A percentile compares a stretch with the other conserved stretches of the same genome.
These are phyloP conservation scores for Fusarium sp. DNA, from an alignment of 2,329 filamentous ascomycete species.

Conservation along the genomic window DNA sequence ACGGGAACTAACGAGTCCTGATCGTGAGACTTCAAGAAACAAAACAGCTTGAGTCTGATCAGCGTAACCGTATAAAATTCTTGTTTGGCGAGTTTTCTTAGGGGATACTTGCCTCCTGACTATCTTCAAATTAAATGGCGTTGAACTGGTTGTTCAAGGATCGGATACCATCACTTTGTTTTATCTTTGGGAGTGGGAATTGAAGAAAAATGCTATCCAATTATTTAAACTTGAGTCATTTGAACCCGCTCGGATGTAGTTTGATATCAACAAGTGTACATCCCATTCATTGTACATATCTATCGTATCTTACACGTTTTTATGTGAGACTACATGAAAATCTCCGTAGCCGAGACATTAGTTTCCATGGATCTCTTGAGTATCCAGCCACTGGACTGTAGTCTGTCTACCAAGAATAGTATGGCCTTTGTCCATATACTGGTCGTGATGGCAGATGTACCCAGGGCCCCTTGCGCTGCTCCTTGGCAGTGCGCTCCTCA, in stretches of 20 bases:
- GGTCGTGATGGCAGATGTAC: constrained; percentile 85
- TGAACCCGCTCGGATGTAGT: constrained; percentile 1
- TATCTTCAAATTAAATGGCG: constrained; percentile 8
- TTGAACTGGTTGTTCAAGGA: constrained; percentile 13
- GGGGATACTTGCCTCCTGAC: constrained; percentile 1
- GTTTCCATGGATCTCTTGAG: constrained; percentile 5
- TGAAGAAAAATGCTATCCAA: background rate
- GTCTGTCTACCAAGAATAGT: constrained; percentile 80
- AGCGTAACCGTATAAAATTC: background rate
- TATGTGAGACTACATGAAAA: constrained; percentile 36
- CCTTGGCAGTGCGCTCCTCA: constrained; percentile 78
- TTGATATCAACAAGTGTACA: constrained; percentile 38
- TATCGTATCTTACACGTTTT: constrained; percentile 50
- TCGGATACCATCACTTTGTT: constrained; percentile 12
- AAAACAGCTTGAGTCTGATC: background rate
- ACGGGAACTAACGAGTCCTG: background rate
- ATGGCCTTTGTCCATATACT: constrained; percentile 83
- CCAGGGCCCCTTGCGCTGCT: constrained; percentile 80
- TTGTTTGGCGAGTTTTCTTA: background rate
- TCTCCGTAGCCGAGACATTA: constrained; percentile 1
- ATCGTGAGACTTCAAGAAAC: background rate
- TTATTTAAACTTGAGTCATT: background rate
- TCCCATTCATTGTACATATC: constrained; percentile 49
- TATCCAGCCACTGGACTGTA: constrained; percentile 2
- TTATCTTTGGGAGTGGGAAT: constrained; percentile 1